Percentiles rank a stretch among this genome's conserved stretches.
Conservation (phyloP, 169 alveolate species). For the Eimeria acervulina region DNA sequence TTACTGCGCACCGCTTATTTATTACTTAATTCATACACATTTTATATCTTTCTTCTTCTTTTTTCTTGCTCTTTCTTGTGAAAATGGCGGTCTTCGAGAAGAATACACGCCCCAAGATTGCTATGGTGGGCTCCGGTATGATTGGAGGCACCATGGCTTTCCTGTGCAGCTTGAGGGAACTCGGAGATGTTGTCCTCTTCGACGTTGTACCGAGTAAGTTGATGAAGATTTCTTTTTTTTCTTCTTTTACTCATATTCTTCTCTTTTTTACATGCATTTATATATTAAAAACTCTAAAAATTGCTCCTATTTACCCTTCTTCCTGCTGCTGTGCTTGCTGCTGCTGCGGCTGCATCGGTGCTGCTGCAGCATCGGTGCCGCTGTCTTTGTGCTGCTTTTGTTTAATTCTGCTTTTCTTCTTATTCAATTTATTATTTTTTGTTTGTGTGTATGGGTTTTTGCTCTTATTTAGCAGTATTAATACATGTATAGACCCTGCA, state of each 20-base stretch:
- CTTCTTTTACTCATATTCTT: not conserved
- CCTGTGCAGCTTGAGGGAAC: conserved; percentile 87
- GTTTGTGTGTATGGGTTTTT: too few species aligned
- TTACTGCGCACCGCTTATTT: not conserved
- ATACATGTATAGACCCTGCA: too few species aligned
- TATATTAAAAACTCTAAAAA: too few species aligned
- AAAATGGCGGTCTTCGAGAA: conserved; percentile 35
- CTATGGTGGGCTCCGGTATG: conserved; percentile 91
- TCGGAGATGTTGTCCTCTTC: conserved; percentile 90
- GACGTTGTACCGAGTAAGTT: conserved; percentile 88
- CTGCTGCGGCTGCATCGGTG: too few species aligned
- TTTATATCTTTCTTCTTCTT: not conserved
- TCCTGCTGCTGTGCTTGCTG: too few species aligned
- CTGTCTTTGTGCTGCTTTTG: too few species aligned
- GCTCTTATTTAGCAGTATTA: too few species aligned
- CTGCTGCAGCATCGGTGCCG: too few species aligned
- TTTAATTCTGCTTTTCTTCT: not conserved
- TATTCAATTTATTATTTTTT: not conserved
- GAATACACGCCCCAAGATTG: conserved; percentile 85
- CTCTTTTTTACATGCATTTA: not conserved
- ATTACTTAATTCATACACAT: too few species aligned
- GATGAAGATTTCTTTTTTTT: not conserved
- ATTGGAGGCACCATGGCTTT: conserved; percentile 92
- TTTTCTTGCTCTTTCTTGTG: not conserved
- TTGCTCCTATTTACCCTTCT: too few species aligned